Evolutionary conservation across 73 alveolate species (phyloP).

Genomic region (Blepharisma japonicum): DNA sequence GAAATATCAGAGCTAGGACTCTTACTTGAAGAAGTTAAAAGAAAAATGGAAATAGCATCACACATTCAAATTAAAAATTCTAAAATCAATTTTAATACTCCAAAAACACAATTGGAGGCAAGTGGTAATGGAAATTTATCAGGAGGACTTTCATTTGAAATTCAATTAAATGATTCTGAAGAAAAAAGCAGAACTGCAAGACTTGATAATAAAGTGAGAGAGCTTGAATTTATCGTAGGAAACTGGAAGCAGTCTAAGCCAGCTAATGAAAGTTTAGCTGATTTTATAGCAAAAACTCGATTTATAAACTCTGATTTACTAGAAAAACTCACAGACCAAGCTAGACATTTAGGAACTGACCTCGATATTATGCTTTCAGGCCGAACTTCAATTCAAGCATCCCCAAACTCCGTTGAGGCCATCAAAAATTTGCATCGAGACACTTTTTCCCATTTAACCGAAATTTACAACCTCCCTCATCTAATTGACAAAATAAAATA

Average conservation of each 20-base stretch:
- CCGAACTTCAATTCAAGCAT: not conserved
- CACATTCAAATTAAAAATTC: no score
- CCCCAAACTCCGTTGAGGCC: not conserved
- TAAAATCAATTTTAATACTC: no score
- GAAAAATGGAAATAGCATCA: no score
- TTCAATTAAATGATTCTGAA: not conserved
- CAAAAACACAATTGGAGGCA: no score
- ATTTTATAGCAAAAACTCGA: not conserved
- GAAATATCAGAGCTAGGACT: no score
- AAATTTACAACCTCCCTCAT: not conserved
- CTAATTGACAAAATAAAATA: not conserved
- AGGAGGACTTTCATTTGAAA: not conserved
- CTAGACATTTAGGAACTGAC: conserved; percentile 26
- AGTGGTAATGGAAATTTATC: no score
- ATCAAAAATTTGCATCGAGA: conserved; percentile 8
- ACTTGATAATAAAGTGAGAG: conserved; percentile 24
- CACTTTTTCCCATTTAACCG: not conserved
- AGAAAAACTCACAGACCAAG: conserved; percentile 8
- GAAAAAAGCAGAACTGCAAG: not conserved
- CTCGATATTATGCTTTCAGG: not conserved
- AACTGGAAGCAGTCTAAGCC: conserved; percentile 27
- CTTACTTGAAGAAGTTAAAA: no score
- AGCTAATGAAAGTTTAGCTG: not conserved
- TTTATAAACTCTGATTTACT: conserved; percentile 15
- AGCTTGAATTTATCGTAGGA: not conserved